phyloP scores from a whole-genome alignment of 2,329 filamentous ascomycete species.

The Fusarium devonianum region DNA sequence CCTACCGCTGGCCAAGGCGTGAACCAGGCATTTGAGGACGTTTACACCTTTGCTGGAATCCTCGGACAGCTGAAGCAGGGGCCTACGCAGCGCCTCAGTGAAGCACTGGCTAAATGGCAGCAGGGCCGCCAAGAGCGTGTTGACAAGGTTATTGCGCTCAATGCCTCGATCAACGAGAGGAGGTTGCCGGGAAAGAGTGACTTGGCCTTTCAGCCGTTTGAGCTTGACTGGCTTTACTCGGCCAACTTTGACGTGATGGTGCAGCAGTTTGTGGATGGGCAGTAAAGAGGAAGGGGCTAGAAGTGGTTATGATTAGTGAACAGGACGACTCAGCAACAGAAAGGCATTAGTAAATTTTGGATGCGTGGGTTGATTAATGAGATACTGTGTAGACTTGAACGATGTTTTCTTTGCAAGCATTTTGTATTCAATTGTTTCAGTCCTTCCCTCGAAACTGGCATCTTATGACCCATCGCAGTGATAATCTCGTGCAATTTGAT shows the following conservation, averaged over 20 bases:
- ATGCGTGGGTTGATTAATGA: too few relatives aligned
- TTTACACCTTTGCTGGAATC: constrained; percentile 53
- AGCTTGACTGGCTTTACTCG: constrained; percentile 54
- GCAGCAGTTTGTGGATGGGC: constrained; percentile 19
- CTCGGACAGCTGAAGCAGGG: constrained; percentile 41
- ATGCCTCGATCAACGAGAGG: constrained; percentile 55
- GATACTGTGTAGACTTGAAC: too few relatives aligned
- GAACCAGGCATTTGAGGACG: constrained; percentile 60
- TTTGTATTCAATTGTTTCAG: too few relatives aligned
- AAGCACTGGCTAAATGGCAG: constrained; percentile 51
- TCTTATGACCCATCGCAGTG: too few relatives aligned
- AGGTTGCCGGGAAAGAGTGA: constrained; percentile 50
- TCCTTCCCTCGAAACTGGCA: too few relatives aligned
- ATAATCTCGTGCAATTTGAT: too few relatives aligned
- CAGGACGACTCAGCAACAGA: too few relatives aligned
- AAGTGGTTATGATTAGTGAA: too few relatives aligned
- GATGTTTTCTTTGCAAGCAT: too few relatives aligned
- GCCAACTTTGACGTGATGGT: constrained; percentile 49
- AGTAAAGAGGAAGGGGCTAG: not conserved
- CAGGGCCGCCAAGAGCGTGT: constrained; percentile 55
- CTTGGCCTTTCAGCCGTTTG: constrained; percentile 40
- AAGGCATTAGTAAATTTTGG: too few relatives aligned
- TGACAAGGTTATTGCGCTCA: constrained; percentile 56
- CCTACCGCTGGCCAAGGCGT: constrained; percentile 56
- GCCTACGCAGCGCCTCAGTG: constrained; percentile 22